Evolutionary conservation across 2,329 filamentous ascomycete genomes (phyloP), one percentile per base, ranked within the genome.

Genomic region (Cercospora berteroae): DNA sequence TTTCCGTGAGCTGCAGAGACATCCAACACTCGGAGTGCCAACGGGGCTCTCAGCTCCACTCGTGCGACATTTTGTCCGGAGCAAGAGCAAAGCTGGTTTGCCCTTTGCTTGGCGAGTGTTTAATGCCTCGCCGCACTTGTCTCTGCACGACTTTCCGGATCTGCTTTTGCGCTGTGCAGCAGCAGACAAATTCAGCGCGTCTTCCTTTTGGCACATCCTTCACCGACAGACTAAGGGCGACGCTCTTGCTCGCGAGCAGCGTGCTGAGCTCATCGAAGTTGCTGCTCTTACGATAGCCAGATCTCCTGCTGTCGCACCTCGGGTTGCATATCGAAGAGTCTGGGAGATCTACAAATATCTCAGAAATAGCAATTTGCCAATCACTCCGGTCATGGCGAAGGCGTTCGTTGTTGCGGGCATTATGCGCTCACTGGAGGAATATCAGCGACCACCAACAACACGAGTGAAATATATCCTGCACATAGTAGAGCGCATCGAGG

Each of bases 371-470:
- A 78, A 82, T 55, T 82, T 80, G 8, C 81, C 81, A 1, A 73
- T 86, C 16, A 75, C 77, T 18, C 78, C 80, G 1, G 69, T 78
- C 3, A 75, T 87, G 66, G 80, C 79, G 6, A 80, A 82, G 33
- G 83, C 85, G 0, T 71, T 87, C 72, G 84, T 85, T 65, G 79
- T 82, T 70, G 81, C 83, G 23, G 84, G 83, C 16, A 76, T 86
- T 25, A 76, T 81, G 25, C 77, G 83, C 16, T 80, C 78, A 42
- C 77, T 82, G 16, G 74, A 79, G 20, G 77, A 78, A 33, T 78
- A 79, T 1, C 67, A 72, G 2, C 72, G 72, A 25, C 74, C 84
- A 4, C 27, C 67, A 2, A 72, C 70, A 0, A 69, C 69, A 29
- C 77, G 78, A 65, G 77, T 83, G 63, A 71, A 74, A 33, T 86